Base-by-base conservation (phyloP, 371 early-diverging fungal genomes). In the Mucor saturninus region DNA sequence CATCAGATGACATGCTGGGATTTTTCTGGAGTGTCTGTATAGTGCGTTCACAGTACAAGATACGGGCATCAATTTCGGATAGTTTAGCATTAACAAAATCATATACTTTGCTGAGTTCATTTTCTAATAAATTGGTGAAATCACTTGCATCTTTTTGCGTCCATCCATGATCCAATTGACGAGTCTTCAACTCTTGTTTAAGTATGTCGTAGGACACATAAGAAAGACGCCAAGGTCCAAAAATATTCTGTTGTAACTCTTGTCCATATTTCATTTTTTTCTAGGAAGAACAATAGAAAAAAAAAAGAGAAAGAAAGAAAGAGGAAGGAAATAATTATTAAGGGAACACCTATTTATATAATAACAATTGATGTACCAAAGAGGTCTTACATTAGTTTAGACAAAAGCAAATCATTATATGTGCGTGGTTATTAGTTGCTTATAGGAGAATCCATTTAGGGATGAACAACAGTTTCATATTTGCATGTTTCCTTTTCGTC, bases 81-180 rank as follows among this genome's bases (percentile, higher is more conserved):
- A 87, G 80, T 80, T 96, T 96, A 9, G 68, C 65, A 55, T 64
- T 54, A 28, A 72, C 60, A 50, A 72, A 72, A n/a, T 72, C 72
- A 28, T 68, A 54, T 21, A 90, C 93, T 85, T 94, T 95, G 59
- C 89, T 89, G 13, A 95, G 83, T 74, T 96, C 96, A 28, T 89
- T 85, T 54, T 93, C 94, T 5, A 95, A 75, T 35, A 84, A 68
- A 63, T 89, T 85, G 11, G 93, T 86, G 78, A 95, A 95, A 39
- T 88, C 86, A 8, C 87, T 82, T 71, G 95, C 95, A 50, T 91
- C 89, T 43, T 80, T 82, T 35, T 83, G 85, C 2, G 86, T 86
- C 78, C 81, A 83, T 15, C 60, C 55, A 42, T 63, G 63, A 55
- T 62, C 49, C 65, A 78, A 29, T 67, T 61, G 75, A 28, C 80